Base-by-base conservation (phyloP, 306 rosid genomes). In the Glycine latifolia region DNA sequence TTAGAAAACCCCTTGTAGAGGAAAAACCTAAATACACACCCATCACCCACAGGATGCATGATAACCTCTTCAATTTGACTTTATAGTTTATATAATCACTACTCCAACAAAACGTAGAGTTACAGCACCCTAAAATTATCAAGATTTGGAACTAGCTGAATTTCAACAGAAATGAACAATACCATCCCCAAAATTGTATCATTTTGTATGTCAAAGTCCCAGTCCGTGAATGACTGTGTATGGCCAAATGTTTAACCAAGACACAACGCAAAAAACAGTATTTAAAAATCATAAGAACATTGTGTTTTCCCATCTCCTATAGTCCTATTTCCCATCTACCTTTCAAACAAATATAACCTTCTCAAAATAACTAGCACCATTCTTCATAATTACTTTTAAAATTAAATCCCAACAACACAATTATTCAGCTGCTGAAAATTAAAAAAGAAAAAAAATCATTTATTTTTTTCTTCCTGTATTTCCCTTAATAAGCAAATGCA, bases 241-340 rank as follows among this genome's bases (percentile, higher is more conserved):
- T 31, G n/a, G 33, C 67, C 53, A 68, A 62, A 68, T 6, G 71
- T 16, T 76, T 55, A 76, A 13, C 35, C 67, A 74, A 13, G 65
- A 44, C 73, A 59, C 16, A 52, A 35, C 7, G 67, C 26, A 6
- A 53, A 77, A 16, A 26, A 56, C n/a, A 50, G n/a, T 15, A 4
- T 10, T 1, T n/a, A 35, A 35, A 35, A 35, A 0, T 35, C 39
- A 35, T 35, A 35, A 3, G 4, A 35, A 39, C 71, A 39, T 15
- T 10, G 11, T 1, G 41, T 5, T 46, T 53, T 10, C 15, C 37
- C 7, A 15, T 15, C 31, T 15, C 67, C 52, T 2, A 41, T 8
- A 26, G 31, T 26, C 31, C 31, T 26, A 26, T 4, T 20, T 5
- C 58, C 47, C 65, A 54, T 55, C 2, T 20, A 20, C 67, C 53